phyloP scores from a whole-genome alignment of 2,329 filamentous ascomycete species.

The Stachybotrys elegans region DNA sequence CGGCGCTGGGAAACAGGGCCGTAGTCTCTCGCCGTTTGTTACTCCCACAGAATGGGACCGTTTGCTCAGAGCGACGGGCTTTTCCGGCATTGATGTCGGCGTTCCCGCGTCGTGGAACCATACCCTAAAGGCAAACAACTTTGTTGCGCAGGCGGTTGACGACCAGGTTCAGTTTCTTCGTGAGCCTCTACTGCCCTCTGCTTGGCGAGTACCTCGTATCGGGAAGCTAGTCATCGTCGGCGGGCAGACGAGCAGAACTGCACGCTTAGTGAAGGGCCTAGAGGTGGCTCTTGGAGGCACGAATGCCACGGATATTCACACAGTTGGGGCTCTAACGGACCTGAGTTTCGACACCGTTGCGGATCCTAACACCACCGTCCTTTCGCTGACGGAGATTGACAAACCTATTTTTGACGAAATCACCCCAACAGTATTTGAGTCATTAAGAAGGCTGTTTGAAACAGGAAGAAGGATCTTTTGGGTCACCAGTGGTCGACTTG shows the following conservation, averaged over 20 bases:
- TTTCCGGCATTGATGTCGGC: slow-evolving; percentile 8
- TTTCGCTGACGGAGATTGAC: slow-evolving; percentile 9
- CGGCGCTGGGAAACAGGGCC: neutral
- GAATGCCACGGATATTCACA: slow-evolving; percentile 1
- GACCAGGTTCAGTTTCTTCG: slow-evolving; percentile 7
- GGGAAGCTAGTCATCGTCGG: neutral
- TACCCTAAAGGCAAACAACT: no score
- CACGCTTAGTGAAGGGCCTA: neutral
- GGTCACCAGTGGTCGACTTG: slow-evolving; percentile 8
- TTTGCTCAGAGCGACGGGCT: slow-evolving; percentile 7
- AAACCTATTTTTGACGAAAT: slow-evolving; percentile 7
- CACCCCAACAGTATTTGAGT: slow-evolving; percentile 5
- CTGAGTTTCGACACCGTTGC: slow-evolving; percentile 4
- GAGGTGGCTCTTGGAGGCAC: neutral
- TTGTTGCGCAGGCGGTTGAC: slow-evolving; percentile 10
- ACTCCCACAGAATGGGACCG: slow-evolving; percentile 5
- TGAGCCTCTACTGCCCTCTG: slow-evolving; percentile 3
- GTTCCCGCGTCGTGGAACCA: no score
- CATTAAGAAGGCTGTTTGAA: slow-evolving; percentile 7
- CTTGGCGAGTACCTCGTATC: neutral
- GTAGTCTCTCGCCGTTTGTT: neutral
- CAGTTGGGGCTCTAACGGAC: slow-evolving; percentile 4
- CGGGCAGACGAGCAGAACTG: neutral
- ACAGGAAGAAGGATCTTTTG: slow-evolving; percentile 7
- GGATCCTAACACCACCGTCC: slow-evolving; percentile 3